A percentile compares a stretch with the other conserved stretches of the same genome.
Conservation (phyloP, 768 basidiomycete species). For the Termitomyces sp. region DNA sequence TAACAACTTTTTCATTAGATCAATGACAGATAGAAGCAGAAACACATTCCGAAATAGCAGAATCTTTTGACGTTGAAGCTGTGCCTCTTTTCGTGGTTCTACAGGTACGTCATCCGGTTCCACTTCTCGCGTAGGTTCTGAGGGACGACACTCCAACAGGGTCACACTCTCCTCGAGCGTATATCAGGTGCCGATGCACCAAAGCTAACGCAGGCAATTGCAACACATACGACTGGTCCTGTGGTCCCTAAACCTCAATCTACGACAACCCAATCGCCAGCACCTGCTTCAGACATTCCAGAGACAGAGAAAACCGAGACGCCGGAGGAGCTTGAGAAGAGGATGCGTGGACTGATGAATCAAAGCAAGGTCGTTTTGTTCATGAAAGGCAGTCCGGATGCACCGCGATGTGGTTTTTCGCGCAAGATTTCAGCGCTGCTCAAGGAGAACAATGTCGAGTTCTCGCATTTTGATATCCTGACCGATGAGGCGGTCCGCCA, state of each 20-base stretch:
- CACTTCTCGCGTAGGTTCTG: background rate
- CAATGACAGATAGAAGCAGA: conserved; percentile 76
- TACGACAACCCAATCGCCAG: conserved; percentile 38
- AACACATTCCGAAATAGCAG: conserved; percentile 72
- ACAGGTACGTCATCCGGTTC: conserved; percentile 40
- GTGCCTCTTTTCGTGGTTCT: conserved; percentile 86
- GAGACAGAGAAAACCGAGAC: conserved; percentile 36
- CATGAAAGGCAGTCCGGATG: conserved; percentile 83
- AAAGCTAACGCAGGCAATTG: conserved; percentile 54
- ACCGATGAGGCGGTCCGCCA: conserved; percentile 76
- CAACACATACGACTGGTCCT: conserved; percentile 43
- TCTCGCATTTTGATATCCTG: conserved; percentile 80
- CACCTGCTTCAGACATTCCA: conserved; percentile 19
- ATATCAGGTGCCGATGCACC: conserved; percentile 77
- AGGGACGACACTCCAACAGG: conserved; percentile 38
- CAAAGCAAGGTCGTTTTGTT: conserved; percentile 76
- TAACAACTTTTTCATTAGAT: background rate
- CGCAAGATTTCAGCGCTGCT: conserved; percentile 67
- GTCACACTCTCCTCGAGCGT: conserved; percentile 77
- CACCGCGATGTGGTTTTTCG: conserved; percentile 83
- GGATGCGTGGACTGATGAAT: conserved; percentile 71
- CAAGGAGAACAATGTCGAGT: conserved; percentile 56
- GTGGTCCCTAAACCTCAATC: conserved; percentile 37
- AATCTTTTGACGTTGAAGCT: conserved; percentile 86
- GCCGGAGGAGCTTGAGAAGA: conserved; percentile 56